Percentiles rank a stretch among this genome's conserved stretches.
Evolutionary conservation across 1,139 yeast species (phyloP).

Genomic region (Meyerozyma elateridarum): DNA sequence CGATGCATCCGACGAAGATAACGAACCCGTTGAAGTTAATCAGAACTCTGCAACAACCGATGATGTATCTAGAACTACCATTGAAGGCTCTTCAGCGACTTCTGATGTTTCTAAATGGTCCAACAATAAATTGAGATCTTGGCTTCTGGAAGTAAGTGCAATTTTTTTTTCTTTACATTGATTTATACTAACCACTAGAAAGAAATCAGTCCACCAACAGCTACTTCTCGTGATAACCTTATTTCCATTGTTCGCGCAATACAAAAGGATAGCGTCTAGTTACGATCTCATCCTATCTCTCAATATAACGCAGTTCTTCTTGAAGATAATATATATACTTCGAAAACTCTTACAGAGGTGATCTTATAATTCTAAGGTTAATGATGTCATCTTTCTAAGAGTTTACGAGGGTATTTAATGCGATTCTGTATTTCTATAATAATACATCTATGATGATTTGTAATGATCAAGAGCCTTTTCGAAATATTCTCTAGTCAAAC

Average conservation of each 20-base stretch:
- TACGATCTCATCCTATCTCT: conserved; percentile 17
- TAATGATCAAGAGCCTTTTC: conserved; percentile 25
- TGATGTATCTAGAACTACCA: conserved; percentile 27
- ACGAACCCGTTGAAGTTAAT: conserved; percentile 22
- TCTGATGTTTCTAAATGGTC: conserved; percentile 34
- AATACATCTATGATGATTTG: too few relatives aligned
- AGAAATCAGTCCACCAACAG: conserved; percentile 44
- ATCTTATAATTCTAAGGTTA: conserved; percentile 6
- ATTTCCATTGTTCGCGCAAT: conserved; percentile 45
- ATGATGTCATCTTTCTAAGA: conserved; percentile 1
- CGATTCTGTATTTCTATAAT: conserved; percentile 1
- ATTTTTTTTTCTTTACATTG: conserved; percentile 3
- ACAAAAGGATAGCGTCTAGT: conserved; percentile 25
- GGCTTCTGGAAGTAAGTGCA: conserved; percentile 30
- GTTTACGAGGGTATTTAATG: conserved; percentile 6
- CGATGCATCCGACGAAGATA: conserved; percentile 13
- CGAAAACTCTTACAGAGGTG: conserved; percentile 5
- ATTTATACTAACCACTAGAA: conserved; percentile 38
- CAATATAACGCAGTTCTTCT: conserved; percentile 18
- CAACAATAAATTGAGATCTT: conserved; percentile 35
- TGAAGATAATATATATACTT: conserved; percentile 6
- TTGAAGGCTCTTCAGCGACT: too few relatives aligned
- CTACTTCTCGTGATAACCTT: conserved; percentile 45
- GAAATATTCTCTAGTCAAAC: conserved; percentile 48
- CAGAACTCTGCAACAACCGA: conserved; percentile 15